A percentile compares a stretch with the other conserved stretches of the same genome.
Evolutionary conservation across 768 basidiomycete species (phyloP).

Genomic region (Suillus hirtellus): DNA sequence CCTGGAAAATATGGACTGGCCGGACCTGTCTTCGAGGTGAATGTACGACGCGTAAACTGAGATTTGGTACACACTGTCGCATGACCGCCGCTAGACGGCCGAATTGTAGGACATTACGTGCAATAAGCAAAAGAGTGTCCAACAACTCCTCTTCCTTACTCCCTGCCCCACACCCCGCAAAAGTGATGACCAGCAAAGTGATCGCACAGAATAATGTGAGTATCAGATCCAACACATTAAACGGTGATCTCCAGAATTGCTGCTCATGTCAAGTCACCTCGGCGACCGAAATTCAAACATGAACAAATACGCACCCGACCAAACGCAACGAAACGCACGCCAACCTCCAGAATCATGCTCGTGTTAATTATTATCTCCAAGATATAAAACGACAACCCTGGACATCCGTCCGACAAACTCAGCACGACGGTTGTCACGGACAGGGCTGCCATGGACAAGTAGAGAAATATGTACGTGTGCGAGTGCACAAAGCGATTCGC

Average conservation of each 20-base stretch:
- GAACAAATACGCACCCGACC: slow-evolving; percentile 66
- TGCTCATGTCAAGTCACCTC: slow-evolving; percentile 29
- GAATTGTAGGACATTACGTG: slow-evolving; percentile 91
- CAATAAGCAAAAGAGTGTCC: slow-evolving; percentile 89
- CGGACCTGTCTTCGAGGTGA: slow-evolving; percentile 53
- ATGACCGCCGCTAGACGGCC: slow-evolving; percentile 89
- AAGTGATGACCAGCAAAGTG: slow-evolving; percentile 85
- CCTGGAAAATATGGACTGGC: slow-evolving; percentile 84
- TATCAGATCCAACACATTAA: slow-evolving; percentile 86
- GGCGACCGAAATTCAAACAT: background rate
- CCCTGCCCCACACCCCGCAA: slow-evolving; percentile 78
- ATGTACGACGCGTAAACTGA: slow-evolving; percentile 5
- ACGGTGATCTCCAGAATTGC: slow-evolving; percentile 98
- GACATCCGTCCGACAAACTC: slow-evolving; percentile 82
- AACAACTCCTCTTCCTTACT: slow-evolving; percentile 94
- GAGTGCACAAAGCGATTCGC: slow-evolving; percentile 92
- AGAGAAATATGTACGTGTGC: slow-evolving; percentile 82
- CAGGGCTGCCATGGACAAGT: slow-evolving; percentile 85
- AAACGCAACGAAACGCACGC: slow-evolving; percentile 88
- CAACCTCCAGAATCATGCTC: slow-evolving; percentile 93
- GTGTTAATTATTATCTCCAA: slow-evolving; percentile 87
- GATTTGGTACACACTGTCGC: slow-evolving; percentile 69
- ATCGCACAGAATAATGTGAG: slow-evolving; percentile 88
- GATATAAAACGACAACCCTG: slow-evolving; percentile 84
- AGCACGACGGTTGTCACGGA: slow-evolving; percentile 85